phyloP scores from a whole-genome alignment of 2,329 filamentous ascomycete genomes.

The Fusarium nodosum region DNA sequence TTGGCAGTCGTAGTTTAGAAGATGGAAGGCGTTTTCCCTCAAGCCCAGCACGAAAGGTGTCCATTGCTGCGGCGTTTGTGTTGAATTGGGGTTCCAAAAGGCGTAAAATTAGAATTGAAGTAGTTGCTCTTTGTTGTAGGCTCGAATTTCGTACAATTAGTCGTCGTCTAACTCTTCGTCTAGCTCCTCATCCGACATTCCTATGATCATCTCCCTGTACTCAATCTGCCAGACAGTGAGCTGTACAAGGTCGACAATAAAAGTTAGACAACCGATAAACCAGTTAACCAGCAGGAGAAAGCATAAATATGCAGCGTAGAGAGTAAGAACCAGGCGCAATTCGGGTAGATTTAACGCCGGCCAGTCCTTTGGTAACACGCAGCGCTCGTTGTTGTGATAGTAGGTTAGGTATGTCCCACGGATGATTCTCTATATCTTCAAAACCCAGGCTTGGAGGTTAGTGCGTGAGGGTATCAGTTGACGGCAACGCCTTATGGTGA shows the following conservation, averaged over 20 bases:
- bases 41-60: conserved; percentile 26
- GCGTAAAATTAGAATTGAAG: not conserved
- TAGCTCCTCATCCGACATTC: no score
- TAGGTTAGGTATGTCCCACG: not conserved
- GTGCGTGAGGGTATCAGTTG: no score
- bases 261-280: not conserved
- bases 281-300: not conserved
- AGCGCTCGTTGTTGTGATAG: no score
- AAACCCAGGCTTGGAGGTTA: no score
- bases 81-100: not conserved
- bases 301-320: not conserved
- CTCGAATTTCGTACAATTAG: not conserved
- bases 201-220: no score
- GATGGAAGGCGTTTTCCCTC: conserved; percentile 18
- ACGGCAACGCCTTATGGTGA: no score
- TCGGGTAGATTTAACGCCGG: no score
- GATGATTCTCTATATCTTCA: not conserved
- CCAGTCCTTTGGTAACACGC: no score
- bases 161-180: no score
- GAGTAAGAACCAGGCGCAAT: not conserved
- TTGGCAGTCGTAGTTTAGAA: conserved; percentile 33
- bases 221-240: not conserved
- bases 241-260: no score
- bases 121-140: not conserved
- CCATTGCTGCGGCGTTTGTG: conserved; percentile 34